Base-by-base conservation (phyloP, 768 basidiomycete species). In the Peribolospora baueri region DNA sequence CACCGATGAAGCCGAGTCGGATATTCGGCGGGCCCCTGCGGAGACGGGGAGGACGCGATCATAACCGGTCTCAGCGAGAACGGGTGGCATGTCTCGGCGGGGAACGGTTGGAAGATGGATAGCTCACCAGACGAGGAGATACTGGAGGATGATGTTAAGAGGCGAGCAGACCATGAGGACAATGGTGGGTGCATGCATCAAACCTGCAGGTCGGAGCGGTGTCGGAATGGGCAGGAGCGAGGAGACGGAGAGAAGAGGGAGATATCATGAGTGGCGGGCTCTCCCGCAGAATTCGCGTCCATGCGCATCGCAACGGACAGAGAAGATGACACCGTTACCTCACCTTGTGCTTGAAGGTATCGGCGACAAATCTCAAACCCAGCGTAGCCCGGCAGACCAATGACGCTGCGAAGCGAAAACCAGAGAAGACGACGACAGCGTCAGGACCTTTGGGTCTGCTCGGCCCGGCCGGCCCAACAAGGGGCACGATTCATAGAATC, bases 1-100 rank as follows among this genome's bases (percentile, higher is more conserved):
- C 91, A 10, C 91, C 91, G 52, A 83, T 77, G 68, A 84, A 98
- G 1, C 90, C 90, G 3, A 95, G 71, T 10, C 82, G 73, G 55
- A 93, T 69, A 4, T 76, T 70, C 42, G 75, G 70, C 0, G 86
- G 86, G 1, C 86, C 86, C 85, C 84, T 87, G 0, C 25, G 25
- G 25, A 25, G 25, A 25, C 25, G 25, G 25, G 25, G 25, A 25
- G 25, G 25, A 25, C 25, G 25, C 25, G 25, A 25, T 25, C 25
- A 25, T 25, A 25, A 1, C 25, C 25, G 25, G 25, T 25, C 25
- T 25, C 25, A 25, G 25, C 25, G 25, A 25, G 25, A 25, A 25
- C 25, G 25, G 1, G 25, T 25, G 25, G 25, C 25, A 25, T 25
- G 25, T 25, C 25, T 25, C 25, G 25, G 25, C 25, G 25, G 1